Evolutionary conservation across 2,329 filamentous ascomycete species (phyloP).

Genomic region (Neonectria neomacrospora): DNA sequence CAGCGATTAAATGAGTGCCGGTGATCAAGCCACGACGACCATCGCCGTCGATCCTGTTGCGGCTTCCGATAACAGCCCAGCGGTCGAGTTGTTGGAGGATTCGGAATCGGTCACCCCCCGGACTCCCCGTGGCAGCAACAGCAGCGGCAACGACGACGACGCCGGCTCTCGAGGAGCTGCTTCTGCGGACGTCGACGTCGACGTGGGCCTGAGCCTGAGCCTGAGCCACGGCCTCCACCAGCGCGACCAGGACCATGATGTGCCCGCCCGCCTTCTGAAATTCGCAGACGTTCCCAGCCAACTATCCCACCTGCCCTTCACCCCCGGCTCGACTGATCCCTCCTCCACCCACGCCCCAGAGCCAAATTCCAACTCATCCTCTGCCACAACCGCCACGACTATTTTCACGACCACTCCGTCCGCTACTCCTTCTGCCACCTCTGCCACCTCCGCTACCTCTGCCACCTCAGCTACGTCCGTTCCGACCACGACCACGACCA

Average conservation of each 20-base stretch:
- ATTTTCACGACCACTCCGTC: slow-evolving; percentile 29
- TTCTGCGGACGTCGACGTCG: slow-evolving; percentile 14
- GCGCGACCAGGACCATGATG: slow-evolving; percentile 43
- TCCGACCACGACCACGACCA: slow-evolving; percentile 33
- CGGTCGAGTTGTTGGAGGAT: slow-evolving; percentile 18
- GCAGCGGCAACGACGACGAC: background rate
- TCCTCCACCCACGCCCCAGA: slow-evolving; percentile 39
- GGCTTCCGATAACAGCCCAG: slow-evolving; percentile 17
- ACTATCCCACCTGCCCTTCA: slow-evolving; percentile 42
- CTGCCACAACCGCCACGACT: slow-evolving; percentile 35
- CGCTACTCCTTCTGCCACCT: slow-evolving; percentile 28
- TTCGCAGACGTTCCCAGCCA: slow-evolving; percentile 45
- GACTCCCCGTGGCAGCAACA: slow-evolving; percentile 16
- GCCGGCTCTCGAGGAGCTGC: slow-evolving; percentile 5
- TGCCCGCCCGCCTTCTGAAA: slow-evolving; percentile 42
- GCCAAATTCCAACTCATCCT: slow-evolving; percentile 40
- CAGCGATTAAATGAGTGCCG: slow-evolving; percentile 42
- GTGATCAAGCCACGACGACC: slow-evolving; percentile 38
- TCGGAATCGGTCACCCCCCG: slow-evolving; percentile 12
- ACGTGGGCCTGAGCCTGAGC: slow-evolving; percentile 24
- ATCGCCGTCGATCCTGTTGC: slow-evolving; percentile 35
- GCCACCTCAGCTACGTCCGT: slow-evolving; percentile 36
- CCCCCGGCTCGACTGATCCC: slow-evolving; percentile 44
- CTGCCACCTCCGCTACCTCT: slow-evolving; percentile 39
- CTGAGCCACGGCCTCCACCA: slow-evolving; percentile 32